A percentile compares a stretch with the other conserved stretches of the same genome.
Evolutionary conservation across 805 yeast genomes (phyloP).

Genomic region (Candida xiaguanensis): DNA sequence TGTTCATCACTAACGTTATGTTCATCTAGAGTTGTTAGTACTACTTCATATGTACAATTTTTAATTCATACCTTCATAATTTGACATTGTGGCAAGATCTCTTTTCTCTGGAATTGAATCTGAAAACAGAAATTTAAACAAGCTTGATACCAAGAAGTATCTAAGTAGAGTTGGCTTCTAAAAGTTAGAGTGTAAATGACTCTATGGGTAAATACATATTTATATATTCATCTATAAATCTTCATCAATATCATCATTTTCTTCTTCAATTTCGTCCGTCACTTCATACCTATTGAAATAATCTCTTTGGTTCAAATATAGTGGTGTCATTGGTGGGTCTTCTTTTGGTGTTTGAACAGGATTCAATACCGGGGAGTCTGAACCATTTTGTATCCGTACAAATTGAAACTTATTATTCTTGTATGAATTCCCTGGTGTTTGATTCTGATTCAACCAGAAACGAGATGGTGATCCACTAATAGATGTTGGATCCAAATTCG

Average conservation of each 20-base stretch:
- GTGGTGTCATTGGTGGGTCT: constrained; percentile 44
- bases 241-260: constrained; percentile 1
- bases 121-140: too few relatives aligned
- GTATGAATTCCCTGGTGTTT: constrained; percentile 36
- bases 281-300: constrained; percentile 8
- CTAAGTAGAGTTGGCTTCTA: too few relatives aligned
- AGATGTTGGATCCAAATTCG: constrained; percentile 49
- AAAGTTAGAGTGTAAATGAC: too few relatives aligned
- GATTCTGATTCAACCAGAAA: constrained; percentile 49
- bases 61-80: constrained; percentile 38
- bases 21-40: constrained; percentile 28
- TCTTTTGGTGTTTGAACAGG: constrained; percentile 43
- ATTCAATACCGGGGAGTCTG: constrained; percentile 27
- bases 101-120: too few relatives aligned
- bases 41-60: background rate
- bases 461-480: constrained; percentile 54
- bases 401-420: constrained; percentile 17
- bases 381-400: constrained; percentile 11
- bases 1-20: constrained; percentile 24
- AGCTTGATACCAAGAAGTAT: too few relatives aligned
- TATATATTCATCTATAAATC: background rate
- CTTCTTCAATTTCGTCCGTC: constrained; percentile 10
- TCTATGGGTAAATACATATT: too few relatives aligned
- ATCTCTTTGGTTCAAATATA: constrained; percentile 18
- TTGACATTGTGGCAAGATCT: constrained; percentile 29